These are phyloP conservation scores for Termitomyces sp. DNA, from an alignment of 768 basidiomycete genomes.

Conservation along the genomic window DNA sequence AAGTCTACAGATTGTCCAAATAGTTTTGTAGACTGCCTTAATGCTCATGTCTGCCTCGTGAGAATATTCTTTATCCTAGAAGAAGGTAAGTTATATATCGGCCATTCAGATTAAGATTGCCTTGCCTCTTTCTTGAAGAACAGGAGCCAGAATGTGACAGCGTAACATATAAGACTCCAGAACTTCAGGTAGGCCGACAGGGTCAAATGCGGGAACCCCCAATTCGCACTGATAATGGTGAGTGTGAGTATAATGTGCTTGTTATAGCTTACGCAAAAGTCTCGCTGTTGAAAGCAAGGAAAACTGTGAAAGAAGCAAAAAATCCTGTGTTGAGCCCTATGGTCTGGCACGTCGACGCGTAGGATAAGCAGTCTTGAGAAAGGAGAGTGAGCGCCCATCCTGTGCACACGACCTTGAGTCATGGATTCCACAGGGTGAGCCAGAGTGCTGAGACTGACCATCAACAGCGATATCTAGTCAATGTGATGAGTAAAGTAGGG, in stretches of 20 bases:
- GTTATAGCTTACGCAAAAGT: slow-evolving; percentile 65
- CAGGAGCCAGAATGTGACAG: slow-evolving; percentile 83
- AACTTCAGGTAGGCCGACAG: slow-evolving; percentile 81
- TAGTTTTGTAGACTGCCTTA: slow-evolving; percentile 84
- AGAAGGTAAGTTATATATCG: not conserved
- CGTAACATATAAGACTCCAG: slow-evolving; percentile 76
- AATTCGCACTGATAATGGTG: slow-evolving; percentile 45
- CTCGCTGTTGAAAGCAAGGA: slow-evolving; percentile 93
- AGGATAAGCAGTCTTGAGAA: slow-evolving; percentile 90
- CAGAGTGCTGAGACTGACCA: slow-evolving; percentile 43
- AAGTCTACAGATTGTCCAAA: slow-evolving; percentile 90
- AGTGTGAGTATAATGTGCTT: not conserved
- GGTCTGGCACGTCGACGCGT: slow-evolving; percentile 97
- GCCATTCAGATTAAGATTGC: not conserved
- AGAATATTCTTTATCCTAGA: slow-evolving; percentile 60
- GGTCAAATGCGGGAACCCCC: slow-evolving; percentile 70
- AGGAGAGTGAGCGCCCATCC: slow-evolving; percentile 81
- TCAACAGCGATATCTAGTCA: slow-evolving; percentile 93
- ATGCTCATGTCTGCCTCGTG: slow-evolving; percentile 87
- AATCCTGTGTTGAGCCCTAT: slow-evolving; percentile 95
- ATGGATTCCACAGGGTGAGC: not conserved
- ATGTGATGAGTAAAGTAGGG: slow-evolving; percentile 7
- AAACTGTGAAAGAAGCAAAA: slow-evolving; percentile 95
- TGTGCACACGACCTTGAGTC: slow-evolving; percentile 17
- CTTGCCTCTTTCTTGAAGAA: slow-evolving; percentile 86